phyloP scores from a whole-genome alignment of 306 rosid genomes.

The Abrus pulchellus region DNA sequence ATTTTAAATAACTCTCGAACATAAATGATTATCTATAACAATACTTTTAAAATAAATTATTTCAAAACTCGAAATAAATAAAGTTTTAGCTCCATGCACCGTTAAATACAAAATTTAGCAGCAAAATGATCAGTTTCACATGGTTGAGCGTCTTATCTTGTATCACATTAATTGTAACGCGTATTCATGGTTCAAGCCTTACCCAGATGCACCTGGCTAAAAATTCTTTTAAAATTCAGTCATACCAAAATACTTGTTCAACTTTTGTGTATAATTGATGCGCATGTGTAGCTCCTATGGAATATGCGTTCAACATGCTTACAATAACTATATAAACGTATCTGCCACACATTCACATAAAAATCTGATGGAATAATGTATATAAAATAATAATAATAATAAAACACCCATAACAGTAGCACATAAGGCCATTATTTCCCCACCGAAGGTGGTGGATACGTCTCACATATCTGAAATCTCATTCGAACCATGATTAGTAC shows the following conservation, averaged over 20 bases:
- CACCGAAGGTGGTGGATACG: background rate
- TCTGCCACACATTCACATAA: background rate
- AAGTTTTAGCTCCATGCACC: background rate
- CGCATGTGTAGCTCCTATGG: background rate
- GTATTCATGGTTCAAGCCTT: background rate
- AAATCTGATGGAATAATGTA: conserved; percentile 4
- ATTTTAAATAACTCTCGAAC: background rate
- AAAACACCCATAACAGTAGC: background rate
- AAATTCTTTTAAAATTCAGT: background rate
- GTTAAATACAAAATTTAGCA: background rate
- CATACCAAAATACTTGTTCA: conserved; percentile 4
- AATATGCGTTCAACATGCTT: background rate
- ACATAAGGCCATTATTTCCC: background rate
- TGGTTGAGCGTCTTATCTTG: background rate
- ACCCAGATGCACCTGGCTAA: background rate
- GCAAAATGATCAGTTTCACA: conserved; percentile 15
- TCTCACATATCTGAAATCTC: background rate
- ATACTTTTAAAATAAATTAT: background rate
- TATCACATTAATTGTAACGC: background rate
- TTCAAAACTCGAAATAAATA: background rate
- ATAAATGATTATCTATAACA: background rate
- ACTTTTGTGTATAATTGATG: background rate
- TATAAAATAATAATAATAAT: background rate
- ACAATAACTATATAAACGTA: background rate
- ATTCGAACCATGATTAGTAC: background rate